Percentiles rank a stretch among this genome's conserved stretches.
These are phyloP conservation scores for Hyaloscypha hepaticicola DNA, from an alignment of 495 filamentous ascomycete genomes.

Conservation along the genomic window DNA sequence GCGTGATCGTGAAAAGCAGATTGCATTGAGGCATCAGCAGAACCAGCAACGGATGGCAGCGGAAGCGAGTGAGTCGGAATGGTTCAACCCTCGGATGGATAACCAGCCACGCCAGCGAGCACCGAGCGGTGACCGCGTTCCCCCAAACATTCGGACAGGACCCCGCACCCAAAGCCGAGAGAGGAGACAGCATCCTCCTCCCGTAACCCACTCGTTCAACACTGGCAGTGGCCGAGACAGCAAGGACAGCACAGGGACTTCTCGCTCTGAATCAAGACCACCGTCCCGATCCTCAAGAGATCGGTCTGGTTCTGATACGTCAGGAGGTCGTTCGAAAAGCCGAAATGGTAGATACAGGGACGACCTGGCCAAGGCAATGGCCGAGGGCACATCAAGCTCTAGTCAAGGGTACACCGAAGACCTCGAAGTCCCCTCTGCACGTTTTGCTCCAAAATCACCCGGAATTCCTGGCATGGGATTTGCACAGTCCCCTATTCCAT, in stretches of 20 bases:
- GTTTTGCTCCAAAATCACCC: slow-evolving; percentile 41
- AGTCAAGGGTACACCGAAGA: slow-evolving; percentile 29
- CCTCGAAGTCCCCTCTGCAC: slow-evolving; percentile 31
- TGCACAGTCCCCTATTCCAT: slow-evolving; percentile 41
- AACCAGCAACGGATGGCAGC: slow-evolving; percentile 21
- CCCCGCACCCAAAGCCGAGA: slow-evolving; percentile 44
- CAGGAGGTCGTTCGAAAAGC: slow-evolving; percentile 52
- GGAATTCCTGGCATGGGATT: slow-evolving; percentile 45
- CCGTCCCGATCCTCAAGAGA: slow-evolving; percentile 53
- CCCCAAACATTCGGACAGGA: slow-evolving; percentile 31
- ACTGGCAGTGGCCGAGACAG: slow-evolving; percentile 41
- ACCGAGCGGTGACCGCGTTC: slow-evolving; percentile 31
- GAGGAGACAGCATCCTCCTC: slow-evolving; percentile 38
- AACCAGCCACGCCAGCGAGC: slow-evolving; percentile 26
- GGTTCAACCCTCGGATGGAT: slow-evolving; percentile 23
- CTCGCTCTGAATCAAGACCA: slow-evolving; percentile 31
- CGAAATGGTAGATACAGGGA: slow-evolving; percentile 45
- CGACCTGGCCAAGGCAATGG: slow-evolving; percentile 26
- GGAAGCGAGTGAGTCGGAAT: slow-evolving; percentile 24
- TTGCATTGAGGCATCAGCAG: slow-evolving; percentile 27
- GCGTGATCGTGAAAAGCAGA: slow-evolving; percentile 44
- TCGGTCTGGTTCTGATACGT: slow-evolving; percentile 62
- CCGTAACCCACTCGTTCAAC: slow-evolving; percentile 41
- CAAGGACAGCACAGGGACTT: slow-evolving; percentile 18
- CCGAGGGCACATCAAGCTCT: slow-evolving; percentile 19